Conservation (phyloP, 2,329 filamentous ascomycete species). For the Epichloe coenophiala region DNA sequence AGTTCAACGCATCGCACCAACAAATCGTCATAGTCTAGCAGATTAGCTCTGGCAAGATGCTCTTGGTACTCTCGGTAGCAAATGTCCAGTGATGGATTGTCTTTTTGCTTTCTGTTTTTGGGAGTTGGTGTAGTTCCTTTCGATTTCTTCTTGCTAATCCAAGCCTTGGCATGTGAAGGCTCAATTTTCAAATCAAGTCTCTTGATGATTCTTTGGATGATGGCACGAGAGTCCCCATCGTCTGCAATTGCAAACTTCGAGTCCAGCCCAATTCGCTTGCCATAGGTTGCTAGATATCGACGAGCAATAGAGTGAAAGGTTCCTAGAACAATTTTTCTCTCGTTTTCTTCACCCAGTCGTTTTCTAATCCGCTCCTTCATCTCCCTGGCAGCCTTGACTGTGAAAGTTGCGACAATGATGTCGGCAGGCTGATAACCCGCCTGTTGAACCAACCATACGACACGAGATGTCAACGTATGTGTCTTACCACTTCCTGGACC, state of each 20-base stretch:
- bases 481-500: conserved; percentile 74
- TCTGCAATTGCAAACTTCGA: conserved; percentile 88
- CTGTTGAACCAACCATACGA: conserved; percentile 73
- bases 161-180: conserved; percentile 52
- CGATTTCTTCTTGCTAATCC: conserved; percentile 60
- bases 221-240: conserved; percentile 62
- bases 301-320: conserved; percentile 92
- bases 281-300: conserved; percentile 73
- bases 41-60: conserved; percentile 59
- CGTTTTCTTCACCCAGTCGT: conserved; percentile 64
- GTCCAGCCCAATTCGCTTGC: conserved; percentile 66
- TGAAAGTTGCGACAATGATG: conserved; percentile 92
- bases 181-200: conserved; percentile 58
- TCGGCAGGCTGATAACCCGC: conserved; percentile 65
- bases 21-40: conserved; percentile 91
- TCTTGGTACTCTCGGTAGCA: conserved; percentile 67
- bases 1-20: conserved; percentile 73
- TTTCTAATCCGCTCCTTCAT: conserved; percentile 82
- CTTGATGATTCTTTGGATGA: conserved; percentile 74
- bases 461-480: conserved; percentile 83
- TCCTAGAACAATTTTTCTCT: conserved; percentile 69
- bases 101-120: conserved; percentile 23
- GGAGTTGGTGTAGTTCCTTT: conserved; percentile 35
- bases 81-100: conserved; percentile 47
- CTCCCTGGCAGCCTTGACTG: conserved; percentile 83